Conservation (phyloP, 352 stramenopile species). For the Pythium inflatum region DNA sequence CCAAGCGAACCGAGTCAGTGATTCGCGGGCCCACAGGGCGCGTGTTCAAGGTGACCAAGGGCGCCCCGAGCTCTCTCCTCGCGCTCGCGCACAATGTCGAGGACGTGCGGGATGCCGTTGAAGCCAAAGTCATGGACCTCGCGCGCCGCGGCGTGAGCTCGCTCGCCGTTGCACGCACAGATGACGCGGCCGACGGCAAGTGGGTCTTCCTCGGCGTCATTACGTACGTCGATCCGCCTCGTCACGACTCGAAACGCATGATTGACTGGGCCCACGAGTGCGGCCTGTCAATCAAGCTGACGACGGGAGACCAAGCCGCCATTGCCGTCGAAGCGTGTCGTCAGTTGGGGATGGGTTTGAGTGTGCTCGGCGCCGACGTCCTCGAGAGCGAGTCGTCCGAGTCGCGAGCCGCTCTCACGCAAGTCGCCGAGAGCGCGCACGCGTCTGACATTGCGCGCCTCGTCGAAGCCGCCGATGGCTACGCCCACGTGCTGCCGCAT, state of each 20-base stretch:
- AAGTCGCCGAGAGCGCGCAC: constrained; percentile 26
- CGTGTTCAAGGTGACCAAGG: constrained; percentile 95
- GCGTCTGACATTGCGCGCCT: background rate
- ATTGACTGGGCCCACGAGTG: constrained; percentile 91
- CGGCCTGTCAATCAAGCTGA: constrained; percentile 97
- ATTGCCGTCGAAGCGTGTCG: constrained; percentile 94
- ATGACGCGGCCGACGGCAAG: constrained; percentile 63
- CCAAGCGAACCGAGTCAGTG: constrained; percentile 94
- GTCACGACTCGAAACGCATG: constrained; percentile 93
- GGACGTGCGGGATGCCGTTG: constrained; percentile 84
- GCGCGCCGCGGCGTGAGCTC: constrained; percentile 87
- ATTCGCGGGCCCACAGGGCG: constrained; percentile 77
- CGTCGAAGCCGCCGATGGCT: constrained; percentile 94
- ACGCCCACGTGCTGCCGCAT: constrained; percentile 92
- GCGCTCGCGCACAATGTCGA: constrained; percentile 72
- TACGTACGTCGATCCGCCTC: constrained; percentile 95
- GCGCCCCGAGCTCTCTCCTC: constrained; percentile 93
- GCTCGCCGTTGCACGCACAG: constrained; percentile 85
- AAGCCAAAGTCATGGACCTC: constrained; percentile 89
- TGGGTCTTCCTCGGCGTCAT: constrained; percentile 96
- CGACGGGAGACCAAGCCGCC: constrained; percentile 95
- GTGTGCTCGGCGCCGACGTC: constrained; percentile 81
- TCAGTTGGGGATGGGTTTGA: constrained; percentile 91
- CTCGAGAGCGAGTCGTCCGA: constrained; percentile 27
- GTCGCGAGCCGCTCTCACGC: background rate